Evolutionary conservation across 169 alveolate genomes (phyloP).

Genomic region (Cryptosporidium felis): DNA sequence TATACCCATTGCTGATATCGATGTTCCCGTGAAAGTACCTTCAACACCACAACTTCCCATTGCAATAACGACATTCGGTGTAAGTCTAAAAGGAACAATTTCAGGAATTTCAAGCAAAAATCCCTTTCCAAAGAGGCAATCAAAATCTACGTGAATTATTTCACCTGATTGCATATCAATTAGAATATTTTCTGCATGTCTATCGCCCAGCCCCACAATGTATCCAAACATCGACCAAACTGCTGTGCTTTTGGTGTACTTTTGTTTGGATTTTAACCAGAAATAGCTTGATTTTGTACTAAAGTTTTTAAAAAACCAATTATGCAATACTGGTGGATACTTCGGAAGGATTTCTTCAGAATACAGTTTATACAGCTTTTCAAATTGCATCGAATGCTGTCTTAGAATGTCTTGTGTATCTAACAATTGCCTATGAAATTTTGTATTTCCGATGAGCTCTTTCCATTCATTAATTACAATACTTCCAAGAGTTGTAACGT

Average conservation of each 20-base stretch:
- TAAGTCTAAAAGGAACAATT: slow-evolving; percentile 96
- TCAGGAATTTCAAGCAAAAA: slow-evolving; percentile 95
- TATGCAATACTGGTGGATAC: slow-evolving; percentile 78
- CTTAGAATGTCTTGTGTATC: slow-evolving; percentile 85
- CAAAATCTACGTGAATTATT: slow-evolving; percentile 96
- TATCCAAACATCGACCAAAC: slow-evolving; percentile 96
- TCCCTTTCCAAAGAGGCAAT: slow-evolving; percentile 97
- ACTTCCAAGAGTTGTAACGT: slow-evolving; percentile 81
- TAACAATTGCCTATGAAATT: slow-evolving; percentile 80
- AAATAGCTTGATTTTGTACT: slow-evolving; percentile 81
- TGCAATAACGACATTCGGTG: slow-evolving; percentile 94
- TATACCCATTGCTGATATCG: slow-evolving; percentile 87
- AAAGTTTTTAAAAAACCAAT: slow-evolving; percentile 72
- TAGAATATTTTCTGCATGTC: slow-evolving; percentile 96
- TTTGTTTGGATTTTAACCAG: slow-evolving; percentile 90
- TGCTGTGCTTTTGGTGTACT: slow-evolving; percentile 89
- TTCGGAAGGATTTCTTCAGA: slow-evolving; percentile 84
- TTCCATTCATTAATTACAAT: slow-evolving; percentile 81
- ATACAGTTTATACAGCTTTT: slow-evolving; percentile 79
- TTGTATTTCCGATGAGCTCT: slow-evolving; percentile 80
- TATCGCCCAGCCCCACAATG: slow-evolving; percentile 96
- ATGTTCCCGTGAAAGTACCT: slow-evolving; percentile 88
- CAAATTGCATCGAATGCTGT: slow-evolving; percentile 75
- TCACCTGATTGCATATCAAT: slow-evolving; percentile 90
- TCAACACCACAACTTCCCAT: slow-evolving; percentile 87